Evolutionary conservation across 176 grass and related monocot genomes (phyloP), one percentile per base, ranked within the genome.

Genomic region (Thalia dealbata): DNA sequence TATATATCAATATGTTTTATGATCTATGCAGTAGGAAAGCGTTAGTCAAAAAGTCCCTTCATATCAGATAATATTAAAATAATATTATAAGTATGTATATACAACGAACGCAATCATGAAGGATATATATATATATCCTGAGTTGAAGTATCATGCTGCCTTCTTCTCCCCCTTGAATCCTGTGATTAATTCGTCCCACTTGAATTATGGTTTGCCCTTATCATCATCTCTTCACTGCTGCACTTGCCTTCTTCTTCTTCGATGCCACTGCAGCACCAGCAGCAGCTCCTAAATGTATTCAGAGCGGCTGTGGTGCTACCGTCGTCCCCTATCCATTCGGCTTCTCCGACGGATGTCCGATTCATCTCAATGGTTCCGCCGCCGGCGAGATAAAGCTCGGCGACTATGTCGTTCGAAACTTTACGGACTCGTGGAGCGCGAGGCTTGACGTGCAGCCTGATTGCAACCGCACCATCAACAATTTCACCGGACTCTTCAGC

Each of bases 331-430:
- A 72, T 25, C 70, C 70, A 14, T 72, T 72, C 16, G 48, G 70
- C 45, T 72, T 72, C 70, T 72, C 70, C 3, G 70, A 14, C 22
- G 70, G 70, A 21, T 72, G 70, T 22, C 70, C 24, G 18, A 72
- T 72, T 11, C 70, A 14, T 6, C 70, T 72, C 6, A 54, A 29
- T 23, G 52, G 70, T 23, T 54, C 48, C 25, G 9, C 2, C 10
- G 15, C 22, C 48, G 70, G 70, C 24, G 14, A 18, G 43, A n/a
- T 52, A 9, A 4, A 18, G 24, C 45, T 72, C 50, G 70, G 70
- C 48, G 25, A 27, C 0, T 72, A 32, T 23, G 11, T 3, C 27
- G 48, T 52, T 7, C 13, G 22, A 0, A 54, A 32, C 46, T 3
- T 72, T 46, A 21, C 70, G 3, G 0, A 46, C 14, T 25, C n/a